These are phyloP conservation scores for Citrus cavaleriei DNA, from an alignment of 345 rosid species.

Conservation along the genomic window DNA sequence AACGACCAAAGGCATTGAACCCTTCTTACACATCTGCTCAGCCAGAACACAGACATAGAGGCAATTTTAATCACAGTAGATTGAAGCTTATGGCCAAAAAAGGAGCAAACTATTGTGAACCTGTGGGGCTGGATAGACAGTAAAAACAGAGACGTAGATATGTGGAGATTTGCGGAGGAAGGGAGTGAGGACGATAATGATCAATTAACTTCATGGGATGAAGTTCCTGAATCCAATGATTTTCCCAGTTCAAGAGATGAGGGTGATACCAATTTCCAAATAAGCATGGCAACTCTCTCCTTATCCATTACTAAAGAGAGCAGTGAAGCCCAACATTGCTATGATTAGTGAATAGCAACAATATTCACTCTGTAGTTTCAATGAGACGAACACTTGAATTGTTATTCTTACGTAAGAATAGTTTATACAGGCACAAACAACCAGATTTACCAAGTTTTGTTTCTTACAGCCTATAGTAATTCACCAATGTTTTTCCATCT, in stretches of 20 bases:
- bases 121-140: conserved; percentile 3
- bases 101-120: not conserved
- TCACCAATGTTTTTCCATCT: too few relatives aligned
- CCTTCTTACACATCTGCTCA: conserved; percentile 20
- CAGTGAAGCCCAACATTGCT: conserved; percentile 11
- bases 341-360: too few relatives aligned
- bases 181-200: conserved; percentile 19
- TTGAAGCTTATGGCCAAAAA: not conserved
- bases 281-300: too few relatives aligned
- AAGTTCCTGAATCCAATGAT: conserved; percentile 30
- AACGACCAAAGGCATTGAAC: conserved; percentile 49
- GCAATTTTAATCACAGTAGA: not conserved
- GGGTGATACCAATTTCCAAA: too few relatives aligned
- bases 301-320: too few relatives aligned
- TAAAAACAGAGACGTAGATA: conserved; percentile 17
- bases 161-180: conserved; percentile 57
- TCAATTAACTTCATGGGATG: conserved; percentile 9
- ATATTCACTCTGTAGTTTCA: too few relatives aligned
- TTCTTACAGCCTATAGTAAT: too few relatives aligned
- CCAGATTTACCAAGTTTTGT: too few relatives aligned
- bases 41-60: conserved; percentile 4
- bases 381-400: too few relatives aligned
- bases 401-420: too few relatives aligned
- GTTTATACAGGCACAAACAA: too few relatives aligned
- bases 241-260: conserved; percentile 67